phyloP scores from a whole-genome alignment of 1,284 basidiomycete species.

The Malassezia psittaci region DNA sequence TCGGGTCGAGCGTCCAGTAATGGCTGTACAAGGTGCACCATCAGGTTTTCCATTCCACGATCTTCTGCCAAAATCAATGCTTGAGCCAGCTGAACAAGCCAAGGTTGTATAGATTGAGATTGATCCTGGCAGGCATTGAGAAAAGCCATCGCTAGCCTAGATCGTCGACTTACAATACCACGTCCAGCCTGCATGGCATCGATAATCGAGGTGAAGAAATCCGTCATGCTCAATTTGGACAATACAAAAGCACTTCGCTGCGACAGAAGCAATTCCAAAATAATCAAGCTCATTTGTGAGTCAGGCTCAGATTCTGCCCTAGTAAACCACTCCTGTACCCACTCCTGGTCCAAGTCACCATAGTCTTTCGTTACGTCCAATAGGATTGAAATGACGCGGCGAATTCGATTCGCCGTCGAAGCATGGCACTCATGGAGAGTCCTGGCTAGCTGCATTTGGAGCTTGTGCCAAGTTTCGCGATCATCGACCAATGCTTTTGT shows the following conservation, averaged over 20 bases:
- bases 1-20: conserved; percentile 3
- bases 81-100: conserved; percentile 4
- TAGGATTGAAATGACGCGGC: not conserved
- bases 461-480: not conserved
- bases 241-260: too few species aligned
- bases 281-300: not conserved
- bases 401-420: conserved; percentile 4
- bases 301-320: not conserved
- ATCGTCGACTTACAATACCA: conserved; percentile 11
- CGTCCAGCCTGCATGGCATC: conserved; percentile 9
- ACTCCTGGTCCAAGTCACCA: not conserved
- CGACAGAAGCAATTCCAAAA: too few species aligned
- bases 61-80: conserved; percentile 2
- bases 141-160: conserved; percentile 8
- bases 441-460: not conserved
- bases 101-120: not conserved
- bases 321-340: not conserved
- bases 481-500: not conserved
- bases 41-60: conserved; percentile 10
- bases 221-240: not conserved
- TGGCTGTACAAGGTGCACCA: conserved; percentile 15
- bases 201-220: conserved; percentile 9
- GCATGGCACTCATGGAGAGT: not conserved
- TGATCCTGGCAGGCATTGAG: not conserved
- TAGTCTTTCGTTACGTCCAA: not conserved